phyloP scores from a whole-genome alignment of 2,329 filamentous ascomycete genomes.

The Aspergillus tanneri region DNA sequence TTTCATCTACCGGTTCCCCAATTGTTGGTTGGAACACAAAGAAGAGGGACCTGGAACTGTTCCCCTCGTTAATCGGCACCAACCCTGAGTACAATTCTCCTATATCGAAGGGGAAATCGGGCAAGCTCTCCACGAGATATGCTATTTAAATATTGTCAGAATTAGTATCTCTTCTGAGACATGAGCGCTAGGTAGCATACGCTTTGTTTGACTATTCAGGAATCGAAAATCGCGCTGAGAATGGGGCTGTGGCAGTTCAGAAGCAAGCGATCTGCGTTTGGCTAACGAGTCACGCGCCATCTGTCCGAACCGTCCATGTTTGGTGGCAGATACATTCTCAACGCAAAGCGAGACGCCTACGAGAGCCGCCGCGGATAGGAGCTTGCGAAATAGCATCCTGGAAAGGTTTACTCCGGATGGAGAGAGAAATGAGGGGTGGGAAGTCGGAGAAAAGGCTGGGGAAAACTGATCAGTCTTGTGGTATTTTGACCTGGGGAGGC shows the following conservation, averaged over 20 bases:
- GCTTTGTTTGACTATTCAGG: slow-evolving; percentile 25
- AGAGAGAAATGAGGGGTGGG: too few species aligned
- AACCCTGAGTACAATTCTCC: slow-evolving; percentile 52
- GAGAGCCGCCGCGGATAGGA: slow-evolving; percentile 26
- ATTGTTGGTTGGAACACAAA: slow-evolving; percentile 52
- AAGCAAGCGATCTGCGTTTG: slow-evolving; percentile 18
- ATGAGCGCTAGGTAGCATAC: slow-evolving; percentile 18
- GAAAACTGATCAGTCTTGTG: background rate
- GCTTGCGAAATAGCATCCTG: slow-evolving; percentile 28
- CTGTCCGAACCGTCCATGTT: slow-evolving; percentile 29
- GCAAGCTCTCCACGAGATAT: slow-evolving; percentile 64
- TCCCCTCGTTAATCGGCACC: slow-evolving; percentile 54
- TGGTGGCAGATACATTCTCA: slow-evolving; percentile 19
- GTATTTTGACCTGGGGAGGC: background rate
- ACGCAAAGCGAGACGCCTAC: slow-evolving; percentile 24
- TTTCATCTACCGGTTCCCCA: slow-evolving; percentile 44
- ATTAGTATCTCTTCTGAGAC: background rate
- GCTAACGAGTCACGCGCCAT: slow-evolving; percentile 24
- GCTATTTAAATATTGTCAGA: slow-evolving; percentile 41
- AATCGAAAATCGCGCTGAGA: slow-evolving; percentile 28
- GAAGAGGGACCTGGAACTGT: slow-evolving; percentile 47
- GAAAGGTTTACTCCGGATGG: too few species aligned
- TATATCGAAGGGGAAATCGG: slow-evolving; percentile 68
- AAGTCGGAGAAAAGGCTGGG: too few species aligned
- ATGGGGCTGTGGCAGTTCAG: slow-evolving; percentile 12